Percentiles rank a stretch among this genome's conserved stretches.
phyloP scores from a whole-genome alignment of 1,139 yeast genomes.

The Ashbya aceris region DNA sequence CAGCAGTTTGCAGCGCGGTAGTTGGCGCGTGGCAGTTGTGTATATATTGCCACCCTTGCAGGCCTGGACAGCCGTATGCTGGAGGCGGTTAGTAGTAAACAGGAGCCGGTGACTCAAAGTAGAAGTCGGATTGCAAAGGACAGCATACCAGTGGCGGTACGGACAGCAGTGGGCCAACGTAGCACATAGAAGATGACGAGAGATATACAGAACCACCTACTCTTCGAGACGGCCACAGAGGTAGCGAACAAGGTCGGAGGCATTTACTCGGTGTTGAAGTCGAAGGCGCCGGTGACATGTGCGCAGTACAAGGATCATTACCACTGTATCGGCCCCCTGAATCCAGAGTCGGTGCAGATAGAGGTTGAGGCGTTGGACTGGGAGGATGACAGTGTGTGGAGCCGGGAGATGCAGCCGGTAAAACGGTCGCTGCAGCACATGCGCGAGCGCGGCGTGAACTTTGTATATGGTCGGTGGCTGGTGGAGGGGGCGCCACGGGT shows the following conservation, averaged over 20 bases:
- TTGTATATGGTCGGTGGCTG: constrained; percentile 91
- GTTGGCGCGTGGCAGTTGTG: too few species aligned
- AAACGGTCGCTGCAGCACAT: constrained; percentile 42
- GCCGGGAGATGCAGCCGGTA: constrained; percentile 14
- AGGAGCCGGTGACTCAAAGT: too few species aligned
- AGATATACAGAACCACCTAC: constrained; percentile 71
- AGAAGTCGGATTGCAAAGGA: too few species aligned
- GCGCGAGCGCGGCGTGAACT: constrained; percentile 69
- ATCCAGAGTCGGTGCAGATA: constrained; percentile 71
- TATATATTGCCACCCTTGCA: too few species aligned
- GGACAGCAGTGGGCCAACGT: too few species aligned
- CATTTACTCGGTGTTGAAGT: constrained; percentile 89
- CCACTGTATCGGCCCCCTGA: constrained; percentile 79
- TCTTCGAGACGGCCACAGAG: constrained; percentile 94
- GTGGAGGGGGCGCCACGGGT: constrained; percentile 97
- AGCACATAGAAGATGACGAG: constrained; percentile 45
- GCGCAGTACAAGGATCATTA: constrained; percentile 88
- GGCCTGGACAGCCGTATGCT: too few species aligned
- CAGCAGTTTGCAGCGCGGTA: too few species aligned
- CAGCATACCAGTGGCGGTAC: too few species aligned
- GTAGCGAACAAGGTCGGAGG: constrained; percentile 98
- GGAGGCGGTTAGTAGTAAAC: too few species aligned
- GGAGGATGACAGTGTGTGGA: constrained; percentile 41
- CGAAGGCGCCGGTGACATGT: constrained; percentile 93
- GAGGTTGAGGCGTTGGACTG: constrained; percentile 83